Evolutionary conservation across 1,284 basidiomycete species (phyloP).

Genomic region (Abortiporus biennis): DNA sequence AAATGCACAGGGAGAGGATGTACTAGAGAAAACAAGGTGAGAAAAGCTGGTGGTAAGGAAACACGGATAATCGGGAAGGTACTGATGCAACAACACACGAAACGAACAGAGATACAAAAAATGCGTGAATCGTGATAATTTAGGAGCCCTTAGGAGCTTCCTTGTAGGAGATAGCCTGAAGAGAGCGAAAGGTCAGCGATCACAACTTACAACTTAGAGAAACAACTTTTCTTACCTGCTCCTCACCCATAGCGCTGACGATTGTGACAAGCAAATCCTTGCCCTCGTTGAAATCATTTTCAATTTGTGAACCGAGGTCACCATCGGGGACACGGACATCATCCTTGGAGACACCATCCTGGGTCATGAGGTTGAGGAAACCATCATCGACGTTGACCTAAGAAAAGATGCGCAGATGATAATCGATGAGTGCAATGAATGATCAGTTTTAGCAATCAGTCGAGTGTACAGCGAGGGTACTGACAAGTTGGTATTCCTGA

Average conservation of each 20-base stretch:
- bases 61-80: too few species aligned
- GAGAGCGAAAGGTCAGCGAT: constrained; percentile 3
- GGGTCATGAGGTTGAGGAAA: constrained; percentile 93
- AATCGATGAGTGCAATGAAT: background rate
- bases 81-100: too few species aligned
- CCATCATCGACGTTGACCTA: constrained; percentile 84
- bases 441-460: background rate
- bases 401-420: constrained; percentile 3
- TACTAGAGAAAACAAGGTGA: too few species aligned
- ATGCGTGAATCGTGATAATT: constrained; percentile 11
- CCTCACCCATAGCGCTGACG: constrained; percentile 88
- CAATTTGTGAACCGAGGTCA: constrained; percentile 77
- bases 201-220: background rate
- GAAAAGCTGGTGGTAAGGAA: too few species aligned
- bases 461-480: constrained; percentile 16
- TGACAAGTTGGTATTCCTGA: constrained; percentile 88
- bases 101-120: constrained; percentile 8
- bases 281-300: constrained; percentile 74
- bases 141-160: constrained; percentile 66
- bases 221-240: constrained; percentile 51
- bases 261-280: constrained; percentile 90
- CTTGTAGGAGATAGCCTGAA: constrained; percentile 77
- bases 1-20: too few species aligned
- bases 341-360: constrained; percentile 85
- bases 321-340: constrained; percentile 93